Percentiles rank a stretch among this genome's conserved stretches.
Conservation (phyloP, 129 eudicot genomes). For the Helianthus annuus region DNA sequence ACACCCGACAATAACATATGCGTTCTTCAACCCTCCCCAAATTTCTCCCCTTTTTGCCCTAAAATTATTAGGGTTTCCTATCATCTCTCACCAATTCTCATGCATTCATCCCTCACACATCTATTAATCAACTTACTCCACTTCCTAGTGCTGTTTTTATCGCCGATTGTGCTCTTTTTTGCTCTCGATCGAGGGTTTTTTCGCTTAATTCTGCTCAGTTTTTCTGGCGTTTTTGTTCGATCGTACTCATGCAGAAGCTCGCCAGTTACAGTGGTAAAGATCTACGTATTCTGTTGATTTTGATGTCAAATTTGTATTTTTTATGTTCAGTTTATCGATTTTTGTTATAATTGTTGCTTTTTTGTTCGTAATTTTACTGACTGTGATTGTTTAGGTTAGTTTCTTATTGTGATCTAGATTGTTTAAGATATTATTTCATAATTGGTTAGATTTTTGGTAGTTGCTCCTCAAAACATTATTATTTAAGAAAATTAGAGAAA, state of each 20-base stretch:
- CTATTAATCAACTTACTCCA: constrained; percentile 24
- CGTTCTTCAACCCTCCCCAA: constrained; percentile 25
- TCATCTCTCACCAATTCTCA: constrained; percentile 34
- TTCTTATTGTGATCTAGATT: background rate
- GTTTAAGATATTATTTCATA: background rate
- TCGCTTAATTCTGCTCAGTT: constrained; percentile 40
- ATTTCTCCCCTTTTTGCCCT: constrained; percentile 76
- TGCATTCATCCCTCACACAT: constrained; percentile 44
- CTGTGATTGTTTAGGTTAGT: background rate
- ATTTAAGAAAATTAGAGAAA: no score
- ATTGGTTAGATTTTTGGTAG: background rate
- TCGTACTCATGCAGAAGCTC: constrained; percentile 67
- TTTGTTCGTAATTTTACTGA: background rate
- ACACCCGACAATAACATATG: constrained; percentile 38
- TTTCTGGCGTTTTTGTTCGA: constrained; percentile 39
- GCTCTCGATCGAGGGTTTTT: constrained; percentile 71
- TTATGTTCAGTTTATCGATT: background rate
- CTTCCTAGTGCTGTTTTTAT: constrained; percentile 10
- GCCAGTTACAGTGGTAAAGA: constrained; percentile 68
- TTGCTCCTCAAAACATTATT: no score
- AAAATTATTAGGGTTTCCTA: constrained; percentile 60
- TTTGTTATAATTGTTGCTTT: background rate
- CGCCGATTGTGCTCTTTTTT: constrained; percentile 43
- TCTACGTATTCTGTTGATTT: constrained; percentile 1
- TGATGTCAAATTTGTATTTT: constrained; percentile 1